Percentiles rank a stretch among this genome's conserved stretches.
These are phyloP conservation scores for Entomortierella lignicola DNA, from an alignment of 192 early-diverging fungal species.

Conservation along the genomic window DNA sequence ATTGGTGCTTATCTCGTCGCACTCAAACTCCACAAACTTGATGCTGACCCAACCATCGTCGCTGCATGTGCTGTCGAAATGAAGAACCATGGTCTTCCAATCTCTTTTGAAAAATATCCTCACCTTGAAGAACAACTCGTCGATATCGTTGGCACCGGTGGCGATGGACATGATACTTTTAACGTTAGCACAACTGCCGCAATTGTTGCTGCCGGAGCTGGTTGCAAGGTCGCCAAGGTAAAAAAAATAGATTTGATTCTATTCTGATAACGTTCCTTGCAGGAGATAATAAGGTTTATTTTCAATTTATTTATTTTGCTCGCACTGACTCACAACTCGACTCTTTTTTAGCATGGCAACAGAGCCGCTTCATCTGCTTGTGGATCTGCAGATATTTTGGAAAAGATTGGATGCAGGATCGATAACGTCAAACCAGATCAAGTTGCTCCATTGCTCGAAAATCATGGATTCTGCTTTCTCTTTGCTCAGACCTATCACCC, in stretches of 20 bases:
- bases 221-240: slow-evolving; percentile 91
- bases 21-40: slow-evolving; percentile 76
- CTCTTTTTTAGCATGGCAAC: slow-evolving; percentile 83
- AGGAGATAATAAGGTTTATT: slow-evolving; percentile 1
- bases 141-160: slow-evolving; percentile 99
- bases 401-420: slow-evolving; percentile 84
- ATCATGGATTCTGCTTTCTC: slow-evolving; percentile 88
- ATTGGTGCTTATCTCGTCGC: slow-evolving; percentile 88
- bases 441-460: slow-evolving; percentile 73
- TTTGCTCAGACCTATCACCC: slow-evolving; percentile 94
- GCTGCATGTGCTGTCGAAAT: slow-evolving; percentile 83
- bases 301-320: background rate
- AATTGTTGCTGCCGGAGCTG: slow-evolving; percentile 93
- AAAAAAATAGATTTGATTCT: too few species aligned
- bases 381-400: slow-evolving; percentile 95
- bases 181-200: slow-evolving; percentile 95
- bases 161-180: slow-evolving; percentile 97
- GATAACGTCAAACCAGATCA: slow-evolving; percentile 69
- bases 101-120: slow-evolving; percentile 62
- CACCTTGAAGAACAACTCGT: slow-evolving; percentile 65
- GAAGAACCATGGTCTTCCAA: slow-evolving; percentile 72
- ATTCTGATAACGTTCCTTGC: background rate
- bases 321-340: slow-evolving; percentile 1
- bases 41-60: slow-evolving; percentile 79
- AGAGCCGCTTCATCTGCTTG: slow-evolving; percentile 89